These are phyloP conservation scores for Aspergillus clavatus DNA, from an alignment of 2,329 filamentous ascomycete species.

Conservation along the genomic window DNA sequence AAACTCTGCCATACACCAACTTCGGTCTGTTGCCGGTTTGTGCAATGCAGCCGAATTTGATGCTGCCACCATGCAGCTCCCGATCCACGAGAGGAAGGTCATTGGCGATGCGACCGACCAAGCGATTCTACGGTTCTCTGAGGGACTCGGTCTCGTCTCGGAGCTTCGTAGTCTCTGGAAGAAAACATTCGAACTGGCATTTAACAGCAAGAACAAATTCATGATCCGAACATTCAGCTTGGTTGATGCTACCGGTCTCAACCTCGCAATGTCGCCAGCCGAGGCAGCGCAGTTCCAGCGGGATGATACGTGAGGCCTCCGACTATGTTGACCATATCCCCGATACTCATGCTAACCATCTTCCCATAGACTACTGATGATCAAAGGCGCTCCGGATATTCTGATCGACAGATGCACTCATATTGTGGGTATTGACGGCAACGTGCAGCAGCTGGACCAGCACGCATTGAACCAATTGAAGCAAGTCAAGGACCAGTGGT, in stretches of 20 bases:
- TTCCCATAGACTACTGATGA: slow-evolving; percentile 54
- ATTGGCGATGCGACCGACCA: slow-evolving; percentile 74
- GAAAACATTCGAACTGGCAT: slow-evolving; percentile 63
- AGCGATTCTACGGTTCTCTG: slow-evolving; percentile 67
- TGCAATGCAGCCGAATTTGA: slow-evolving; percentile 76
- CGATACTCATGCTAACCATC: background rate
- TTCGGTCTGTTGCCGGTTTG: slow-evolving; percentile 59
- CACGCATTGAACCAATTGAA: slow-evolving; percentile 48
- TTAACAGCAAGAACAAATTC: slow-evolving; percentile 81
- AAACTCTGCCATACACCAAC: slow-evolving; percentile 49
- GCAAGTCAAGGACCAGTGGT: slow-evolving; percentile 62
- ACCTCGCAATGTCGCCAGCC: slow-evolving; percentile 3
- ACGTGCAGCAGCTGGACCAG: slow-evolving; percentile 47
- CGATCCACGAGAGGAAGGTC: slow-evolving; percentile 58
- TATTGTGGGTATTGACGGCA: slow-evolving; percentile 54
- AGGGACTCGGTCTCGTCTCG: slow-evolving; percentile 57
- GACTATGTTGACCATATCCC: no score
- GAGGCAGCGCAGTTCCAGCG: slow-evolving; percentile 4
- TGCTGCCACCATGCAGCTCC: slow-evolving; percentile 55
- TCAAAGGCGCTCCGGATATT: slow-evolving; percentile 75
- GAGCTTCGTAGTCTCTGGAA: slow-evolving; percentile 60
- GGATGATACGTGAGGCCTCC: slow-evolving; percentile 5
- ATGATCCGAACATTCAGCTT: slow-evolving; percentile 62
- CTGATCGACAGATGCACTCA: slow-evolving; percentile 60
- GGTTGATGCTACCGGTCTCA: slow-evolving; percentile 7